Percentiles rank a stretch among this genome's conserved stretches.
Evolutionary conservation across 73 alveolate genomes (phyloP).

Genomic region (Paramecium biaurelia): DNA sequence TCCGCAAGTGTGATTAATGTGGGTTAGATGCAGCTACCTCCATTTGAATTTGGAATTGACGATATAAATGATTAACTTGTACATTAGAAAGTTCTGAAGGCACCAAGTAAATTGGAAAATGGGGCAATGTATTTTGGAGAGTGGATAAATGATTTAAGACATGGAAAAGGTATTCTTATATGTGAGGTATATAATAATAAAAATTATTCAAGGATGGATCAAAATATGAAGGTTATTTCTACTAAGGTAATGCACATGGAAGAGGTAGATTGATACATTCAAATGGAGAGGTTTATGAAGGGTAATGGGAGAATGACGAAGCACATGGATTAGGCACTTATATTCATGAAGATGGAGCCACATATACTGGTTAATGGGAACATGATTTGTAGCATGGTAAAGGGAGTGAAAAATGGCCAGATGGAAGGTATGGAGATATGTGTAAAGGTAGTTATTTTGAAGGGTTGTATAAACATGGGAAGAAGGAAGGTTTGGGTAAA

Average conservation of each 20-base stretch:
- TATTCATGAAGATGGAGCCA: conserved; percentile 69
- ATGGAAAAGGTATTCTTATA: conserved; percentile 63
- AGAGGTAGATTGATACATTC: conserved; percentile 70
- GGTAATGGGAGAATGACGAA: conserved; percentile 64
- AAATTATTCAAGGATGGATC: conserved; percentile 59
- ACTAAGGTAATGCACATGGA: conserved; percentile 62
- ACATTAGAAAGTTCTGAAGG: conserved; percentile 45
- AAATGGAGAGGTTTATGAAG: conserved; percentile 71
- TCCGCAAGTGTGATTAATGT: conserved; percentile 38
- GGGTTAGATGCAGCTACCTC: conserved; percentile 11
- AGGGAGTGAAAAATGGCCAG: conserved; percentile 78
- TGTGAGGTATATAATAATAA: conserved; percentile 25
- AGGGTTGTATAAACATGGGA: conserved; percentile 78
- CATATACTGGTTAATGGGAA: conserved; percentile 71
- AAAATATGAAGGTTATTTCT: conserved; percentile 67
- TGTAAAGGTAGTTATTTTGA: conserved; percentile 13
- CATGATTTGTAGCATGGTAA: conserved; percentile 64
- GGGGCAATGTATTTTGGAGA: conserved; percentile 71
- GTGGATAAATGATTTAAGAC: conserved; percentile 57
- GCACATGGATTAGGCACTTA: conserved; percentile 68
- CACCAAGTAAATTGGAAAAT: conserved; percentile 64
- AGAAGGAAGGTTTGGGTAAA: conserved; percentile 82
- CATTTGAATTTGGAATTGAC: conserved; percentile 43
- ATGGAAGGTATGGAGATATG: conserved; percentile 56
- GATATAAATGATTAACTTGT: conserved; percentile 45